Percentiles rank a stretch among this genome's conserved stretches.
phyloP scores from a whole-genome alignment of 805 yeast species.

The Hanseniaspora guilliermondii region DNA sequence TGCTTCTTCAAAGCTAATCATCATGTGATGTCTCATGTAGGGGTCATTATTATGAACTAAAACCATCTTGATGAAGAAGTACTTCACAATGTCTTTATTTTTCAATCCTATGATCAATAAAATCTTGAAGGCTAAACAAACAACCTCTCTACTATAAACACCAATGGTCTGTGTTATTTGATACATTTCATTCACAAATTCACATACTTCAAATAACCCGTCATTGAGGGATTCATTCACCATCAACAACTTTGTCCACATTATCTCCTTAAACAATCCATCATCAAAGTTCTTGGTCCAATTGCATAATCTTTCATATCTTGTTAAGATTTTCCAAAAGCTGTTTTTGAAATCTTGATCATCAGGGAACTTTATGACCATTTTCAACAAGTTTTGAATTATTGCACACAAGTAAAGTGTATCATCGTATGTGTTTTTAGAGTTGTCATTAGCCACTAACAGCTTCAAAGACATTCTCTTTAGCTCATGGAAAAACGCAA shows the following conservation, averaged over 20 bases:
- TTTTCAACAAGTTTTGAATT: background rate
- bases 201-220: slow-evolving; percentile 4
- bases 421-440: background rate
- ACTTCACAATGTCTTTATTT: slow-evolving; percentile 46
- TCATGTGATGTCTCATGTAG: slow-evolving; percentile 39
- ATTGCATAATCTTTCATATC: slow-evolving; percentile 9
- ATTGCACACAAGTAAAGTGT: background rate
- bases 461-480: slow-evolving; percentile 3
- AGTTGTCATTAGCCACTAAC: slow-evolving; percentile 5
- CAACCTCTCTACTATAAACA: slow-evolving; percentile 27
- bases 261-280: background rate
- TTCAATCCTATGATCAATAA: slow-evolving; percentile 58
- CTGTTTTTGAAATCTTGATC: background rate
- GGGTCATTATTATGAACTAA: slow-evolving; percentile 45
- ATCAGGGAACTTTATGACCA: slow-evolving; percentile 3
- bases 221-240: slow-evolving; percentile 13
- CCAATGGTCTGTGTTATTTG: background rate
- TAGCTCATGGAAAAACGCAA: background rate
- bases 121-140: slow-evolving; percentile 59
- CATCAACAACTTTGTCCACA: slow-evolving; percentile 22
- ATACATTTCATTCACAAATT: slow-evolving; percentile 7
- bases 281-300: background rate
- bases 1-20: slow-evolving; percentile 36
- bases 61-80: slow-evolving; percentile 39
- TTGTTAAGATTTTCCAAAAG: slow-evolving; percentile 1